Evolutionary conservation across 257 asterid species (phyloP), one percentile per base, ranked within the genome.

Genomic region (Solanum lycopersicoides): DNA sequence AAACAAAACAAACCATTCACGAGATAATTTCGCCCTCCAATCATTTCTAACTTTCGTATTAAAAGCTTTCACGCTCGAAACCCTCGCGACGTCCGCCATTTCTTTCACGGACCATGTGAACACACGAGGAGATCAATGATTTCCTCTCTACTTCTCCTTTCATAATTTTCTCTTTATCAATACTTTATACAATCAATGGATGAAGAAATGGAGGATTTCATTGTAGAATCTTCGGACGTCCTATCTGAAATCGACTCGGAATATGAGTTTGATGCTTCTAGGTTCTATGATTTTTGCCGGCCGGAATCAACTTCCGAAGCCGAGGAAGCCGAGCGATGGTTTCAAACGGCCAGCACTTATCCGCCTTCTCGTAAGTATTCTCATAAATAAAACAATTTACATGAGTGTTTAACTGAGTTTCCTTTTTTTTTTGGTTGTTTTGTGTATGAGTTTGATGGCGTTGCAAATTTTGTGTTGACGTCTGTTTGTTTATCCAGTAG

Each of bases 231-330:
- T 65, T 85, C 95, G 89, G 86, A 41, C 86, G 44, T 83, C 84
- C 34, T 83, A 50, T 21, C 47, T 12, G 41, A 90, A 87, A 68
- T 85, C 32, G 98, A 95, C 83, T 94, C 86, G 87, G 95, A 91
- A 2, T 96, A 96, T 90, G 99, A 96, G 86, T 96, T 94, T 87
- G 97, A 96, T 30, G 98, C 98, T 30, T 84, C 90, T 75, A 93
- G 83, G 18, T 94, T 90, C 84, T 95, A 87, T 85, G 98, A 96
- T 92, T 96, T 96, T 63, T 88, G 89, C 44, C 89, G 87, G 86
- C 89, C 88, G 12, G 99, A 96, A 91, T 88, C 90, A 12, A 90
- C 88, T 69, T 88, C 89, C 34, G 94, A 94, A 77, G 89, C 93
- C n/a, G 88, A 89, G 84, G 93, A 93, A 88, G 95, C 93, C 12